Conservation (phyloP, 1,139 yeast genomes). For the Nematodospora anomalae region DNA sequence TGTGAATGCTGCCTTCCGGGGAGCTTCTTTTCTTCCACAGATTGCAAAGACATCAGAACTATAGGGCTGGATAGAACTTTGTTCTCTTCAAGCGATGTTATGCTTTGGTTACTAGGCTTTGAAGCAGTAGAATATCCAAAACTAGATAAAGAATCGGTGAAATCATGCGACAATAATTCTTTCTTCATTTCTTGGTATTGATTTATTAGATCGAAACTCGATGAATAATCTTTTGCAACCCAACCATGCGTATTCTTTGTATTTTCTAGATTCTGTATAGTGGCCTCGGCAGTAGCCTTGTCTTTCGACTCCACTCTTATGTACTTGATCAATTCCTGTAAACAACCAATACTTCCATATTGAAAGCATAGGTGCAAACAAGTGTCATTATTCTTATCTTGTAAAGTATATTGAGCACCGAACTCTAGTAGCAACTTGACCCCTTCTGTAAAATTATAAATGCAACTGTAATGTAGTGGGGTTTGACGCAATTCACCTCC, state of each 20-base stretch:
- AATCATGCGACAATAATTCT: constrained; percentile 13
- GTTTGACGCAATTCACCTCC: constrained; percentile 61
- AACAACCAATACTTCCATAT: constrained; percentile 66
- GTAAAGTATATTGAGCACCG: constrained; percentile 69
- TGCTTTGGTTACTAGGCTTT: constrained; percentile 11
- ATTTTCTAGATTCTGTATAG: constrained; percentile 28
- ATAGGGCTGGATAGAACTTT: constrained; percentile 38
- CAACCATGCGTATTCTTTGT: constrained; percentile 62
- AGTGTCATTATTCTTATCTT: constrained; percentile 69
- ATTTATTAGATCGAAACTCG: constrained; percentile 45
- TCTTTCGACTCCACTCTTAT: constrained; percentile 18
- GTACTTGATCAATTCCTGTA: constrained; percentile 54
- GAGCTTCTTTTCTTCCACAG: constrained; percentile 5
- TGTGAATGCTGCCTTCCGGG: constrained; percentile 33
- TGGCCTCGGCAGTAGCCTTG: constrained; percentile 44
- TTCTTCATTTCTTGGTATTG: constrained; percentile 24
- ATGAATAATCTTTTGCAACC: constrained; percentile 63
- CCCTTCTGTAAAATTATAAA: constrained; percentile 68
- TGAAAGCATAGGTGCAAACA: constrained; percentile 82
- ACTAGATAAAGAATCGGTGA: constrained; percentile 3
- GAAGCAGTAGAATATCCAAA: background rate
- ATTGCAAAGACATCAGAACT: constrained; percentile 26
- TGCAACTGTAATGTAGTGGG: constrained; percentile 73
- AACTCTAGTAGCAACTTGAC: constrained; percentile 69
- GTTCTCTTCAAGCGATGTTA: constrained; percentile 21